phyloP scores from a whole-genome alignment of 352 stramenopile species.

The Saprolegnia parasitica region DNA sequence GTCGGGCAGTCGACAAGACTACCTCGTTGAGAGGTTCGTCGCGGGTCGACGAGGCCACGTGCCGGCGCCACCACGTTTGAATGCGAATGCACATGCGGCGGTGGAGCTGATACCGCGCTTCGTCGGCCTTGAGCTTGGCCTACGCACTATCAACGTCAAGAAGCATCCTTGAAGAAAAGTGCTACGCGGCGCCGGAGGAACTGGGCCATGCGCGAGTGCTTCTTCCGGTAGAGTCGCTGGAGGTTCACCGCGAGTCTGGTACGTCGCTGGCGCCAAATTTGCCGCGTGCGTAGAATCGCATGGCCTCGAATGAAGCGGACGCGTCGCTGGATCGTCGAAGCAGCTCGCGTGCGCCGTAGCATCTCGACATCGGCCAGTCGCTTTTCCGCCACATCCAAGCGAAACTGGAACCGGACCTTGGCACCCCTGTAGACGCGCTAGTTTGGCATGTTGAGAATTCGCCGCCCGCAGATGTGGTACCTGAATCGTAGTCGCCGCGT shows the following conservation, averaged over 20 bases:
- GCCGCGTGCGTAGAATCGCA: slow-evolving; percentile 41
- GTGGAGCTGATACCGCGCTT: slow-evolving; percentile 1
- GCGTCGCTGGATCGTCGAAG: slow-evolving; percentile 35
- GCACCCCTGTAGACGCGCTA: slow-evolving; percentile 49
- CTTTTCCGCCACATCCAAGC: slow-evolving; percentile 13
- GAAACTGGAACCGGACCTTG: slow-evolving; percentile 35
- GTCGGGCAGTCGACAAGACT: background rate
- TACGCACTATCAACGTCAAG: background rate
- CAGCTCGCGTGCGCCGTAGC: slow-evolving; percentile 28
- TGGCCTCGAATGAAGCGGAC: slow-evolving; percentile 30
- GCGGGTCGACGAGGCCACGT: background rate
- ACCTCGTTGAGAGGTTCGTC: slow-evolving; percentile 20
- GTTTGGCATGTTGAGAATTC: background rate
- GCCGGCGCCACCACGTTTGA: slow-evolving; percentile 26
- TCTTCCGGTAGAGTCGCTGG: slow-evolving; percentile 38
- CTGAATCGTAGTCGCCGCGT: slow-evolving; percentile 38
- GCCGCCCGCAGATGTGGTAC: slow-evolving; percentile 29
- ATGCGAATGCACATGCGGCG: slow-evolving; percentile 11
- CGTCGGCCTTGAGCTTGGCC: slow-evolving; percentile 9
- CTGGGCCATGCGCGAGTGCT: slow-evolving; percentile 7
- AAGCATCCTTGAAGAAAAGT: background rate
- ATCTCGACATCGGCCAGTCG: slow-evolving; percentile 29
- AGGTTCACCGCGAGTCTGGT: slow-evolving; percentile 43
- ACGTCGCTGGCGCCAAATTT: slow-evolving; percentile 33
- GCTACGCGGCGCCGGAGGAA: slow-evolving; percentile 15